phyloP scores from a whole-genome alignment of 1,284 basidiomycete genomes.

The Porphyrellus sp. region DNA sequence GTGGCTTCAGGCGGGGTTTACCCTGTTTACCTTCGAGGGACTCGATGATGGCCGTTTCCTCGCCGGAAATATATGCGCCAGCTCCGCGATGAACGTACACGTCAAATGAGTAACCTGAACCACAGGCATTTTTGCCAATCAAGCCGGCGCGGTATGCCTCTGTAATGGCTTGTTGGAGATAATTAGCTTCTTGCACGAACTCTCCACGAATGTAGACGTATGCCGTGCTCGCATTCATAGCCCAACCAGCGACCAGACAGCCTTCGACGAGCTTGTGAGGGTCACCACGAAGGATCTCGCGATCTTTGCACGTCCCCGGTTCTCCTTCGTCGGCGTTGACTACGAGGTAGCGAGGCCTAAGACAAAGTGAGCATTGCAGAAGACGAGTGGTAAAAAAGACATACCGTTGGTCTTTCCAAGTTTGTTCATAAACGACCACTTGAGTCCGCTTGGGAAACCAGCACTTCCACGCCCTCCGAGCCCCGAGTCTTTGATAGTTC shows the following conservation, averaged over 20 bases:
- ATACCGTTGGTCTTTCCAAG: conserved; percentile 88
- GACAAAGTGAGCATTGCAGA: conserved; percentile 1
- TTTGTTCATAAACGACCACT: conserved; percentile 99
- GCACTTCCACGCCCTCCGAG: conserved; percentile 95
- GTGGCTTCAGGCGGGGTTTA: conserved; percentile 97
- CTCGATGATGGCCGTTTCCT: conserved; percentile 98
- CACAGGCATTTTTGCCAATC: conserved; percentile 91
- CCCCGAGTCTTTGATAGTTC: conserved; percentile 94
- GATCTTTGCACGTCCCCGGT: conserved; percentile 98
- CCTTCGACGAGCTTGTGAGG: conserved; percentile 98
- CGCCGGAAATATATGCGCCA: conserved; percentile 98
- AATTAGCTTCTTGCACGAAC: conserved; percentile 93
- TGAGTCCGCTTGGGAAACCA: conserved; percentile 95
- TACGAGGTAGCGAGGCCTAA: conserved; percentile 89
- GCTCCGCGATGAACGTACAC: conserved; percentile 97
- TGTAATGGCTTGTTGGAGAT: conserved; percentile 91
- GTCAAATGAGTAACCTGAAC: conserved; percentile 91
- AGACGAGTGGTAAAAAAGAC: conserved; percentile 16
- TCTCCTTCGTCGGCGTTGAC: conserved; percentile 99
- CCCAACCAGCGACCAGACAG: conserved; percentile 95
- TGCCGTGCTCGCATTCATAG: conserved; percentile 96
- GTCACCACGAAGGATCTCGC: conserved; percentile 96
- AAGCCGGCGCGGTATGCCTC: conserved; percentile 94
- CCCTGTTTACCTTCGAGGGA: conserved; percentile 97
- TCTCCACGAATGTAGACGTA: conserved; percentile 99